Evolutionary conservation across 2,329 filamentous ascomycete species (phyloP), one percentile per base, ranked within the genome.

Genomic region (Drechmeria coniospora): DNA sequence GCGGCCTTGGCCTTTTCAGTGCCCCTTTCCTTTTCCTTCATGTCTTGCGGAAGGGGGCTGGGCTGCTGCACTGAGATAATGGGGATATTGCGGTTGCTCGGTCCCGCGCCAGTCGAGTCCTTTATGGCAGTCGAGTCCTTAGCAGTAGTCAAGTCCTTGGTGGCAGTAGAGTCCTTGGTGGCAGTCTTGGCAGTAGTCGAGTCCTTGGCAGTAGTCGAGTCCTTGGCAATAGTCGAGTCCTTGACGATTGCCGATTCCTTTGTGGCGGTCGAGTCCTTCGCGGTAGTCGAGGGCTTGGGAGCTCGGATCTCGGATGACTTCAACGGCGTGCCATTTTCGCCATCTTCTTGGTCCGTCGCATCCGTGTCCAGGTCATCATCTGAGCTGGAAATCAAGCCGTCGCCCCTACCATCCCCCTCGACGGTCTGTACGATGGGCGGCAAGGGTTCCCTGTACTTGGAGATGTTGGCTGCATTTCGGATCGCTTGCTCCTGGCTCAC

Each of bases 371-470:
- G 30, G 13, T 53, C 49, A 24, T 52, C 45, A 16, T 51, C 51
- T 1, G 51, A 52, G 22, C 39, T 47, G 16, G 41, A 30, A 4
- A 32, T 29, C 25, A 62, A 69, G 32, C 78, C 71, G 10, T 74
- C 79, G 10, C 61, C 51, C 37, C 79, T 74, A 1, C 69, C 74
- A 30, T 53, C 65, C 8, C 68, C 71, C 43, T 84, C 76, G 12
- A 77, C 65, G 2, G 74, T 74, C 0, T 75, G 78, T 9, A 80
- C 73, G 11, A 81, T 65, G 1, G 76, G 76, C 4, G 79, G 74
- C 19, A 83, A 47, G 11, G 80, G 78, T 35, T 79, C 69, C 28
- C 68, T 59, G 35, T 62, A 63, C 38, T 61, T 62, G 6, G 65
- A 67, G 9, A 61, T 69, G 32, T 73, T 72, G 15, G 68, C 63